A percentile compares a stretch with the other conserved stretches of the same genome.
Conservation (phyloP, 805 yeast genomes). For the Novakomyces olei region DNA sequence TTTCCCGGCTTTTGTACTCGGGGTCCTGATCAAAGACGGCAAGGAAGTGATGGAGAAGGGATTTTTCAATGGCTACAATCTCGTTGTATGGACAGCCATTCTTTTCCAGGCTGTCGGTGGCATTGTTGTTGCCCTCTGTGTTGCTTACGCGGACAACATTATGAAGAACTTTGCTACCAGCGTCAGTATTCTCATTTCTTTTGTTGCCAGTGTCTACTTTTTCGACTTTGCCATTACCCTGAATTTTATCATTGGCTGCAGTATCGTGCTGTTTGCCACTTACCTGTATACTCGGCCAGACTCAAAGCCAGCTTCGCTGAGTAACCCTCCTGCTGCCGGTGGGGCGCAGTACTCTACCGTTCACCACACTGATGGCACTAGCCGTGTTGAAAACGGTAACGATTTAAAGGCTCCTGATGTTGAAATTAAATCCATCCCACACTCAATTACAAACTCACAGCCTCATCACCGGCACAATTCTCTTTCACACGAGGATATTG, state of each 20-base stretch:
- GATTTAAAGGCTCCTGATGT: too few species aligned
- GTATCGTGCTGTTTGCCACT: constrained; percentile 18
- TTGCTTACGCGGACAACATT: constrained; percentile 22
- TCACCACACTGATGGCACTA: too few species aligned
- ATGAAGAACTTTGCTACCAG: constrained; percentile 18
- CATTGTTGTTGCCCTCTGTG: constrained; percentile 21
- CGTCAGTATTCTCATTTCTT: constrained; percentile 17
- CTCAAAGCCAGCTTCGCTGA: not conserved
- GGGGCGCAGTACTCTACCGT: too few species aligned
- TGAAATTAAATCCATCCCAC: too few species aligned
- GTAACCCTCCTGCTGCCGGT: too few species aligned
- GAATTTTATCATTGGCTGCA: constrained; percentile 16
- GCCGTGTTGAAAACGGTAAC: too few species aligned
- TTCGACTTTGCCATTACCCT: constrained; percentile 15
- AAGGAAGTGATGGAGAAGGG: constrained; percentile 16
- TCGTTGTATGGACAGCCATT: constrained; percentile 19
- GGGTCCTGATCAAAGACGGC: constrained; percentile 18
- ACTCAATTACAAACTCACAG: too few species aligned
- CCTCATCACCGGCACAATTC: too few species aligned
- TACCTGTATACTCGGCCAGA: constrained; percentile 16
- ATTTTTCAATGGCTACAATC: constrained; percentile 20
- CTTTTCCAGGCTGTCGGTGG: constrained; percentile 21
- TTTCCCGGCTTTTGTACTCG: constrained; percentile 19
- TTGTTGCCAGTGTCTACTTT: constrained; percentile 17
- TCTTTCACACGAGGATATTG: too few species aligned